Base-by-base conservation (phyloP, 768 basidiomycete species). In the Arthromyces matolae region DNA sequence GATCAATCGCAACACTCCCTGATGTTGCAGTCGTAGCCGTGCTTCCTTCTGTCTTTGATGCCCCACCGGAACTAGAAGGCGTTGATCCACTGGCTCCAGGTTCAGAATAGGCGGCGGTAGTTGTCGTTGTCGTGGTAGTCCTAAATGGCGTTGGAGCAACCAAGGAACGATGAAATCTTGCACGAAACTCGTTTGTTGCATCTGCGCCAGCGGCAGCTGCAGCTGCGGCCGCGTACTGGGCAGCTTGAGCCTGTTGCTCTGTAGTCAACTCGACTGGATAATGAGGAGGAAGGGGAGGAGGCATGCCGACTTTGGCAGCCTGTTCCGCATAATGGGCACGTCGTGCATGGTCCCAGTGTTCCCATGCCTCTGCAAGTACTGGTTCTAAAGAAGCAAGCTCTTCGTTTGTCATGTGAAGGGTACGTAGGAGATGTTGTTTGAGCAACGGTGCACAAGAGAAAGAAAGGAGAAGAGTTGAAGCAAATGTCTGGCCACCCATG, bases 291-390 rank as follows among this genome's bases (percentile, higher is more conserved):
- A 53, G 61, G 41, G 62, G 58, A 39, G 68, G 62, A 19, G 54
- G 57, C 22, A 66, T 63, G 6, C 60, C 59, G 8, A 58, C 63
- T 41, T 71, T 68, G 22, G 67, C 67, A 18, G 68, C 66, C 44
- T 68, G 65, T 49, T 72, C 68, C 38, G 70, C 71, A 36, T 71
- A 73, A 55, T 72, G 72, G 33, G 71, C 52, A 16, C 71, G 72
- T 16, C 72, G 70, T 64, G 84, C 83, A 55, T 82, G 80, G 57
- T 91, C 84, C 89, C 89, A 92, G 32, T 86, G 83, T 49, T 92
- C 89, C 78, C 87, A 92, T 14, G 88, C 88, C 36, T 86, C 83
- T 5, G 89, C 88, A 37, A 92, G 84, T 56, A 89, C 71, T 22
- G 87, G 85, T 60, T 91, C 86, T 41, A 92, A 68, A 8, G 84